Evolutionary conservation across 805 yeast species (phyloP), one percentile per base, ranked within the genome.

Genomic region (Saccharomycopsis vini): DNA sequence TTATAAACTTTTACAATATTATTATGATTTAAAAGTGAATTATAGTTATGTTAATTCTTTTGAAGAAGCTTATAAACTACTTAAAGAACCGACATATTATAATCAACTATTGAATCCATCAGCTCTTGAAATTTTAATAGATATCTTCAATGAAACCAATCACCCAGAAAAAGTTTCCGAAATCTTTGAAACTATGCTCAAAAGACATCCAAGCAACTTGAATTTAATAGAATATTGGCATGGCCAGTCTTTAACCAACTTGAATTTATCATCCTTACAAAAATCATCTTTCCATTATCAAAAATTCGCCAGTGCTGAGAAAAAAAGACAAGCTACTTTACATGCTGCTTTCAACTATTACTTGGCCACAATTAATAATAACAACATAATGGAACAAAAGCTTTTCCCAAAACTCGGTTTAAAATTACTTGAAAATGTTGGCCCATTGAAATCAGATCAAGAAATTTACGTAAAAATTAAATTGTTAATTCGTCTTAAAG

Each of bases 351-450:
- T 79, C 50, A 58, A 74, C 15, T 59, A 74, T 63, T 62, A 71
- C 61, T 52, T 75, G 36, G 68, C 68, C 40, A 51, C 54, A 1
- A 49, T 53, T 3, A 43, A 56, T 1, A 63, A 60, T 29, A 58
- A 69, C 10, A 53, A 67, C 3, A 66, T 62, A 0, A 65, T 72
- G 44, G 83, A 78, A 51, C 54, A 56, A 40, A 63, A 58, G 31
- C 60, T 87, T 31, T 75, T 75, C 47, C 79, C 85, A 1, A 64
- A 69, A 46, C 62, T 87, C 28, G 89, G 87, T 0, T 54, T 68
- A 46, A 75, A 79, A 50, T 57, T 81, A 50, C 57, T 82, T 23
- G 76, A 72, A 23, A 60, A 61, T n/a, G 56, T 71, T 15, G 62
- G 64, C 36, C 85, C 90, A 1, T 64, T 69, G 36, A 51, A 63